Conservation (phyloP, 2,329 filamentous ascomycete species). For the Hyphodiscus sp. region DNA sequence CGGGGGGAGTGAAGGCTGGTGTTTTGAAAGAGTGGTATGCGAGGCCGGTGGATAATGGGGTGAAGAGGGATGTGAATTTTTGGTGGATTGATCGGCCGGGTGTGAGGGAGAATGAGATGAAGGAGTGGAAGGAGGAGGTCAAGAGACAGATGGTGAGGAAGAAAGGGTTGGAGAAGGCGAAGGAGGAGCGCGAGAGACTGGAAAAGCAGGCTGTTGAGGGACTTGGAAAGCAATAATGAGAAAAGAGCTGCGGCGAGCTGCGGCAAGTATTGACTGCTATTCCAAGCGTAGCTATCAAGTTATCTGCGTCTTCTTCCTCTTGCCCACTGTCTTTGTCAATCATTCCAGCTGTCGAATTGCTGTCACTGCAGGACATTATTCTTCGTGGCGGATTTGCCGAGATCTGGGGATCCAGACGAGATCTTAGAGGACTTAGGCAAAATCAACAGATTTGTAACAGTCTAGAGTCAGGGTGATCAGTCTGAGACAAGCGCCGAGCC, state of each 20-base stretch:
- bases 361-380: no score
- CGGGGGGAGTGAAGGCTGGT: slow-evolving; percentile 15
- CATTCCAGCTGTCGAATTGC: no score
- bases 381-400: no score
- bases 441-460: no score
- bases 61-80: slow-evolving; percentile 10
- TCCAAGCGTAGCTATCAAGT: no score
- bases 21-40: slow-evolving; percentile 3
- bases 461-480: no score
- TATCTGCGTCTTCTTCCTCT: no score
- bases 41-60: slow-evolving; percentile 4
- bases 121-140: not conserved
- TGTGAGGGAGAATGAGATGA: not conserved
- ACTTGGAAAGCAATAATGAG: not conserved
- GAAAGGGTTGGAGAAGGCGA: not conserved
- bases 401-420: no score
- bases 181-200: not conserved
- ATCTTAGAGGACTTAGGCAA: no score
- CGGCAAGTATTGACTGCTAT: not conserved
- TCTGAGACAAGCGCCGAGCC: no score
- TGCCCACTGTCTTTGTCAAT: no score
- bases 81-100: slow-evolving; percentile 21
- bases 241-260: not conserved
- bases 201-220: not conserved
- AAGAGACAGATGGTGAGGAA: not conserved